phyloP scores from a whole-genome alignment of 306 rosid species.

The Prunus fruticosa region DNA sequence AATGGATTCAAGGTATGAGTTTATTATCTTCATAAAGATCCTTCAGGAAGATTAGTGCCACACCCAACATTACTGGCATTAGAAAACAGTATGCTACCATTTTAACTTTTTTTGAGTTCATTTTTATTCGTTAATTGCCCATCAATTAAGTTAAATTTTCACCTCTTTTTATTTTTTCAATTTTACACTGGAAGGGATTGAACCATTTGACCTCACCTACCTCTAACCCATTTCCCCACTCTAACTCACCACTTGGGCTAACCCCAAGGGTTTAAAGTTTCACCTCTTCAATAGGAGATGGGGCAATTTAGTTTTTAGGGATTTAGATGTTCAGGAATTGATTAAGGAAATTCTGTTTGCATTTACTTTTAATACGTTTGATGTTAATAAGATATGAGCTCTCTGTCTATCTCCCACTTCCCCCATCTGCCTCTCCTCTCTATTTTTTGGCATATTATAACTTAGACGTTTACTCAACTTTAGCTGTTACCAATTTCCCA shows the following conservation, averaged over 20 bases:
- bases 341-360: neutral
- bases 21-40: neutral
- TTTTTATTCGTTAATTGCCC: neutral
- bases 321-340: neutral
- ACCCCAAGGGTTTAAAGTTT: neutral
- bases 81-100: neutral
- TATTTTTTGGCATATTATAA: neutral
- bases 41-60: neutral
- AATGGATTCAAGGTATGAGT: neutral
- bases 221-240: no score
- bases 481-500: slow-evolving; percentile 23
- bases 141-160: neutral
- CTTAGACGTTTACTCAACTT: slow-evolving; percentile 7
- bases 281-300: neutral
- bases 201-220: no score
- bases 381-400: slow-evolving; percentile 7
- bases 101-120: neutral
- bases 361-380: neutral
- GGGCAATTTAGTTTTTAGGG: neutral
- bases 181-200: no score
- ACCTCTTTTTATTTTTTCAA: neutral
- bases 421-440: neutral
- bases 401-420: neutral
- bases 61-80: neutral
- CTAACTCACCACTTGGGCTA: neutral